Base-by-base conservation (phyloP, 225 moss, liverwort and hornwort species). In the Pseudisothecium myosuroides region DNA sequence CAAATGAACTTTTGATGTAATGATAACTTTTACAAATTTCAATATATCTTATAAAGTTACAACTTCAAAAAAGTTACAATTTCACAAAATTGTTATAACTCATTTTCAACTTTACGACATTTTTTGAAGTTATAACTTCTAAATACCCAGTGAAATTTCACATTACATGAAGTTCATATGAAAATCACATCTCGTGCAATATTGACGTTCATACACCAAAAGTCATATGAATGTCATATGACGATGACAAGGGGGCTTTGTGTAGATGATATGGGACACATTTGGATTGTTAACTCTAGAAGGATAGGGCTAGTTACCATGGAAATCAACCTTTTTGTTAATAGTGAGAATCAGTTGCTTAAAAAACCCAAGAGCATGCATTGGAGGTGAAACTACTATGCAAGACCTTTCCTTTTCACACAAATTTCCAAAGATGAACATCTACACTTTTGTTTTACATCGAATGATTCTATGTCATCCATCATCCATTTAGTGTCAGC, bases 291-390 rank as follows among this genome's bases (percentile, higher is more conserved):
- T n/a, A 68, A 68, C 6, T 2, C 66, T 0, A 6, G 0, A n/a
- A 68, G 4, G 13, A 23, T 0, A 55, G 0, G 3, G 4, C 1
- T 23, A 1, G 2, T 73, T 14, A 10, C 43, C 1, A 6, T 45
- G 5, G 2, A 45, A 16, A 43, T 27, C 10, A 27, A 28, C 15
- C 3, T 27, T 27, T 43, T 16, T 9, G 5, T 0, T 17, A 28
- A 28, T 5, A 6, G 2, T 10, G 6, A 28, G 1, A 73, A 28
- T 43, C 17, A 45, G 13, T 73, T 73, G 28, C 24, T 71, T 14
- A 1, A 39, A 36, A 36, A 36, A 66, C 0, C 5, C 43, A 72
- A 73, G 6, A 6, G 10, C 3, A 45, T 2, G 1, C 47, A 73
- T 45, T 73, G 29, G 3, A 73, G 45, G 6, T 73, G 27, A 45